Conservation (phyloP, 177 flowering plant genomes). For the Vitis hybrid region DNA sequence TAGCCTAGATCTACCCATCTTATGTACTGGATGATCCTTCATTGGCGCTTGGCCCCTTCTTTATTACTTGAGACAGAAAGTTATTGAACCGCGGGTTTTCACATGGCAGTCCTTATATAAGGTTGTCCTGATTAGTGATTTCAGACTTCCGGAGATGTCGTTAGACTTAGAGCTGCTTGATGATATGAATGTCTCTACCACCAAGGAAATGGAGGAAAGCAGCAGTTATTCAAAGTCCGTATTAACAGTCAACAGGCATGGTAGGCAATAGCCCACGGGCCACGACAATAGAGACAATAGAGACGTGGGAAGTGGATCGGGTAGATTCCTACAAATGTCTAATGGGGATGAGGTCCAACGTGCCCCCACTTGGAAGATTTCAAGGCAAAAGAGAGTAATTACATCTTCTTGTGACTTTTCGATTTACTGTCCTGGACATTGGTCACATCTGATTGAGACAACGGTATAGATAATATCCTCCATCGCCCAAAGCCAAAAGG, state of each 20-base stretch:
- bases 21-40: constrained; percentile 18
- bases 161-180: too few species aligned
- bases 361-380: not conserved
- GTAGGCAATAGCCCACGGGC: not conserved
- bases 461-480: not conserved
- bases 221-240: constrained; percentile 1
- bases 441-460: constrained; percentile 7
- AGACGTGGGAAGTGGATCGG: not conserved
- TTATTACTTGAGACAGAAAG: not conserved
- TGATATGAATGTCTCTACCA: not conserved
- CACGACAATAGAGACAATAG: not conserved
- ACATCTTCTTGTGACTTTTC: not conserved
- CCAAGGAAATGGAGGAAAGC: not conserved
- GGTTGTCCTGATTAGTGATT: not conserved
- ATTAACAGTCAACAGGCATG: not conserved
- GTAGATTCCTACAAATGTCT: not conserved
- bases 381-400: not conserved
- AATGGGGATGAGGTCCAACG: not conserved
- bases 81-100: constrained; percentile 2
- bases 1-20: not conserved
- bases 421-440: not conserved
- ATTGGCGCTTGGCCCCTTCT: constrained; percentile 1
- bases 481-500: not conserved
- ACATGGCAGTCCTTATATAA: not conserved
- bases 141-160: too few species aligned